Evolutionary conservation across 495 filamentous ascomycete genomes (phyloP).

Genomic region (Aspergillus affinis): DNA sequence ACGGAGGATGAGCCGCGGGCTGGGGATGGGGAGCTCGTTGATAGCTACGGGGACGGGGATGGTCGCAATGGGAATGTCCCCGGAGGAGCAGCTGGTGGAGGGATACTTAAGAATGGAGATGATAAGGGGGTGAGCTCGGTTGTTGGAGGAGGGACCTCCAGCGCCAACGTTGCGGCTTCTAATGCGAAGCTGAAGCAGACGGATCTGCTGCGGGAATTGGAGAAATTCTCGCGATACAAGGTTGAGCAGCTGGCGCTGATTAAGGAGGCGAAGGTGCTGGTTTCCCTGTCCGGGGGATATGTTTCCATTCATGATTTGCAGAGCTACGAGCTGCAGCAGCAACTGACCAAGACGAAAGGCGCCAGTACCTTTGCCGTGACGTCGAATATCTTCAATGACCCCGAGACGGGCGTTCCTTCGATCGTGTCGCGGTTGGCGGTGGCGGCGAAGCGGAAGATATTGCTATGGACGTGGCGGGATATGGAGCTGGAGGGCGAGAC

Average conservation of each 20-base stretch:
- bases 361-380: constrained; percentile 91
- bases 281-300: constrained; percentile 85
- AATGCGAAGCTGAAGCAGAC: constrained; percentile 57
- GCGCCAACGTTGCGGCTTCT: too few species aligned
- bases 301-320: constrained; percentile 87
- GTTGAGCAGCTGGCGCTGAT: constrained; percentile 93
- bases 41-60: constrained; percentile 15
- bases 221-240: constrained; percentile 86
- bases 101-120: constrained; percentile 6
- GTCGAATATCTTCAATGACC: constrained; percentile 89
- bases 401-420: constrained; percentile 77
- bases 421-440: constrained; percentile 90
- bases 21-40: constrained; percentile 20
- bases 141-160: not conserved
- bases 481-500: constrained; percentile 77
- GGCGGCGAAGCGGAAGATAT: constrained; percentile 82
- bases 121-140: constrained; percentile 13
- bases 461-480: constrained; percentile 95
- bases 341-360: constrained; percentile 76
- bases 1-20: constrained; percentile 41
- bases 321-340: constrained; percentile 76
- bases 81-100: not conserved
- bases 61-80: constrained; percentile 10
- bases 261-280: constrained; percentile 86
- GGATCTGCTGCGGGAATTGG: constrained; percentile 83